Base-by-base conservation (phyloP, 352 stramenopile species). In the Phytophthora vignae region DNA sequence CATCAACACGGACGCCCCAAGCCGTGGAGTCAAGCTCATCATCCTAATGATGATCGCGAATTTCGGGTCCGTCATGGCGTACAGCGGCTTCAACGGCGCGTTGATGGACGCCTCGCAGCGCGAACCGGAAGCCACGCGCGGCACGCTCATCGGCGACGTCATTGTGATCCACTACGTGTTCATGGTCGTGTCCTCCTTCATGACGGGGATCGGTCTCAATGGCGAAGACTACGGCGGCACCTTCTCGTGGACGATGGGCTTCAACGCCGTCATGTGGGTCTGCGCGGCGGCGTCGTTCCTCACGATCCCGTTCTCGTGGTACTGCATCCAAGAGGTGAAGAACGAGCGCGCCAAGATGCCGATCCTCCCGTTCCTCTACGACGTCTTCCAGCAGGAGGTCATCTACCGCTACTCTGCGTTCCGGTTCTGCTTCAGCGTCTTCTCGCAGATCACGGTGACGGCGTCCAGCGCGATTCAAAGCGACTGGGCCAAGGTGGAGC, bases 11-110 rank as follows among this genome's bases (percentile, higher is more conserved):
- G 57, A 85, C 36, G 77, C 79, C 1, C 74, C 69, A 11, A 60
- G 74, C 31, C 19, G 48, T 3, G 81, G 78, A 10, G 44, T 73
- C 36, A 81, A 82, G 61, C 78, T 79, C 65, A 78, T 88, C 10
- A 56, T 89, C 11, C 64, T 85, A n/a, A 77, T 95, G 64, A 86
- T 90, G 56, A 21, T 91, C 17, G 82, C 87, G 0, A 89, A 87
- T 60, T 52, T 92, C 22, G 85, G 85, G 11, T 87, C 84, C 21
- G 84, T 93, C 33, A 88, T 91, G 55, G 81, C 85, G 3, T 85
- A 90, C 66, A 78, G 87, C 11, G 82, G 83, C 6, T 70, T 75
- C 22, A 84, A 94, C 71, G 85, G 83, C 0, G 58, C 79, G 14
- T 60, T 85, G 36, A 77, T 90, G 29, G 72, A 88, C 11, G 46